A percentile compares a stretch with the other conserved stretches of the same genome.
phyloP scores from a whole-genome alignment of 1,139 yeast species.

The Yamadazyma siamensis region DNA sequence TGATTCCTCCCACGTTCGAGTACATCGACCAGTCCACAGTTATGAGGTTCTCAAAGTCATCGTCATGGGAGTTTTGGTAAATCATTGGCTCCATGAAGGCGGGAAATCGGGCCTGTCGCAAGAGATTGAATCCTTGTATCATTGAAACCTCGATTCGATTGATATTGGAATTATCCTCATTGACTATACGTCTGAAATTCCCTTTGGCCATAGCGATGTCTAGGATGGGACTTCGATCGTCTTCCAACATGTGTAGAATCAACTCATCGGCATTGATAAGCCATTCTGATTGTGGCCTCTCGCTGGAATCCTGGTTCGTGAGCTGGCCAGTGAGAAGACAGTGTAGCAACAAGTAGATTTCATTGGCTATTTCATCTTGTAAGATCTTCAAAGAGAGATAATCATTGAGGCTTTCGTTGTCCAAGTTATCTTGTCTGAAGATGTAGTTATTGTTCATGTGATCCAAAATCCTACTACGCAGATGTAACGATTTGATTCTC shows the following conservation, averaged over 20 bases:
- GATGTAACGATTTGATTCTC: conserved; percentile 26
- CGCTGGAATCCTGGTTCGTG: conserved; percentile 11
- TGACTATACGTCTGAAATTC: conserved; percentile 44
- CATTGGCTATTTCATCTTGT: conserved; percentile 27
- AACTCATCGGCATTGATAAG: conserved; percentile 54
- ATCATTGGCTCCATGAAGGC: conserved; percentile 34
- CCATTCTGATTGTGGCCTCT: conserved; percentile 45
- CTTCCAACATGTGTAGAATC: conserved; percentile 42
- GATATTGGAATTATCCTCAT: conserved; percentile 42
- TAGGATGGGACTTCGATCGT: conserved; percentile 39
- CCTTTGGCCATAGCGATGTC: conserved; percentile 41
- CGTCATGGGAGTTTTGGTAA: conserved; percentile 5
- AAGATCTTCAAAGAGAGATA: conserved; percentile 27
- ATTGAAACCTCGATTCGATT: conserved; percentile 42
- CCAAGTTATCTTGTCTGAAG: conserved; percentile 31
- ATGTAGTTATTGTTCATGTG: conserved; percentile 30
- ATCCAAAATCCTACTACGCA: conserved; percentile 22
- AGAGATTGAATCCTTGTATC: conserved; percentile 40
- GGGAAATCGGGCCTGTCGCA: conserved; percentile 31
- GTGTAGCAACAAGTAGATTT: conserved; percentile 36
- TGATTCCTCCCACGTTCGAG: conserved; percentile 66
- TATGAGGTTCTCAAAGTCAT: conserved; percentile 33
- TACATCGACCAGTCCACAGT: conserved; percentile 61
- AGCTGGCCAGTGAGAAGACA: conserved; percentile 40
- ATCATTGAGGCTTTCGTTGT: conserved; percentile 38